Conservation (phyloP, 1,284 basidiomycete genomes). For the Heterobasidion occidentale region DNA sequence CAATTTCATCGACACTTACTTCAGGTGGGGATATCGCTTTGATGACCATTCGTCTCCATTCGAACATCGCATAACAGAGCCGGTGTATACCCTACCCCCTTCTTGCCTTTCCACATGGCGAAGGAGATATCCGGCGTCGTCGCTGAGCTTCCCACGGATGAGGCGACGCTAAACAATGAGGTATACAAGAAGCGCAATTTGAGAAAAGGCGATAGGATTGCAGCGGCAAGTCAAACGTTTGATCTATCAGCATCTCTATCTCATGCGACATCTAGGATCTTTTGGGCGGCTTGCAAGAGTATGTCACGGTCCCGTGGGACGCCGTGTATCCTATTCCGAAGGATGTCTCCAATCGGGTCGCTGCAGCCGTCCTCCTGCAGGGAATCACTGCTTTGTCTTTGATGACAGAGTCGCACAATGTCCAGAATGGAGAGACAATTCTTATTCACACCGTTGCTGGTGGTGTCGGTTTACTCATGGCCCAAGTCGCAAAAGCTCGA, state of each 20-base stretch:
- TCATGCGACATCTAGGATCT: conserved; percentile 10
- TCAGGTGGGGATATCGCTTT: conserved; percentile 31
- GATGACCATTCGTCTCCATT: background rate
- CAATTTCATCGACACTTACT: conserved; percentile 86
- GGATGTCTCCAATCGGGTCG: conserved; percentile 54
- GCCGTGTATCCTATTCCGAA: conserved; percentile 53
- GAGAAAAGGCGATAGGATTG: conserved; percentile 37
- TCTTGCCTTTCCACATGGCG: conserved; percentile 52
- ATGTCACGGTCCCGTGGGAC: conserved; percentile 56
- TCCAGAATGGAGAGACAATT: conserved; percentile 69
- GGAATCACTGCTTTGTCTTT: conserved; percentile 79
- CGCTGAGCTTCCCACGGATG: conserved; percentile 39
- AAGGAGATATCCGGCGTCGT: conserved; percentile 54
- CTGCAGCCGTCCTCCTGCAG: conserved; percentile 66
- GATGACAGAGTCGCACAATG: conserved; percentile 77
- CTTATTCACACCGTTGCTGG: conserved; percentile 90
- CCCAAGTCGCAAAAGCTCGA: conserved; percentile 55
- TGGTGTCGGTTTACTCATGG: conserved; percentile 54
- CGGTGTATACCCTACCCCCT: conserved; percentile 27
- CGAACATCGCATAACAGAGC: conserved; percentile 13
- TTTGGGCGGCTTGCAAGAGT: conserved; percentile 64
- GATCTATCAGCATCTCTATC: background rate
- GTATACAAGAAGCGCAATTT: conserved; percentile 30
- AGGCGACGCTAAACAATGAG: conserved; percentile 22
- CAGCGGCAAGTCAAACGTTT: conserved; percentile 23